A percentile compares a stretch with the other conserved stretches of the same genome.
Conservation (phyloP, 2,329 filamentous ascomycete species). For the Colletotrichum eleusines region DNA sequence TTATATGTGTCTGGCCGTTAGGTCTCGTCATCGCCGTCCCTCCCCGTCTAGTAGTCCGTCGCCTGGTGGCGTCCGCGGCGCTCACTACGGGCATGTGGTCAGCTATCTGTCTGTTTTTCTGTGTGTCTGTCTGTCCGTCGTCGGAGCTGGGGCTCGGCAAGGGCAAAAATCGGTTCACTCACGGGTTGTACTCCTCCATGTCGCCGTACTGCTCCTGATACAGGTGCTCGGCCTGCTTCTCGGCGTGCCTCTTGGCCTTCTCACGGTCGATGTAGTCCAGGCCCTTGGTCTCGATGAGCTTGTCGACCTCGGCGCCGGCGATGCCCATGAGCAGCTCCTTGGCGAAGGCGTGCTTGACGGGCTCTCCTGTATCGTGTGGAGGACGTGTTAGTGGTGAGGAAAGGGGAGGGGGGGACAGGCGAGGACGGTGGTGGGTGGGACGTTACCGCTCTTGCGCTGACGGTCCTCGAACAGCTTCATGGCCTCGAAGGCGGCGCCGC, state of each 20-base stretch:
- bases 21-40: neutral
- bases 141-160: neutral
- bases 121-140: neutral
- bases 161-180: conserved; percentile 47
- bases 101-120: neutral
- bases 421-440: neutral
- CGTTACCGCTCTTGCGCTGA: conserved; percentile 76
- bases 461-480: conserved; percentile 85
- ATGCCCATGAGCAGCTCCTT: conserved; percentile 82
- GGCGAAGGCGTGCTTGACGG: conserved; percentile 78
- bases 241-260: conserved; percentile 69
- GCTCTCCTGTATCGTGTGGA: conserved; percentile 67
- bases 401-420: neutral
- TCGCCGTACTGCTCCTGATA: conserved; percentile 73
- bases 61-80: conserved; percentile 27
- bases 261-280: conserved; percentile 69
- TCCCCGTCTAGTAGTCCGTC: conserved; percentile 30
- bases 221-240: conserved; percentile 67
- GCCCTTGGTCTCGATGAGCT: conserved; percentile 79
- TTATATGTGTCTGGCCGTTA: conserved; percentile 11
- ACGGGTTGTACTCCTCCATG: conserved; percentile 68
- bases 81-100: conserved; percentile 2
- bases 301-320: conserved; percentile 81
- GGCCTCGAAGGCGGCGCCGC: conserved; percentile 81
- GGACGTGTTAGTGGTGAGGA: neutral